phyloP scores from a whole-genome alignment of 140 eudicot species.

The Artemisia princeps region DNA sequence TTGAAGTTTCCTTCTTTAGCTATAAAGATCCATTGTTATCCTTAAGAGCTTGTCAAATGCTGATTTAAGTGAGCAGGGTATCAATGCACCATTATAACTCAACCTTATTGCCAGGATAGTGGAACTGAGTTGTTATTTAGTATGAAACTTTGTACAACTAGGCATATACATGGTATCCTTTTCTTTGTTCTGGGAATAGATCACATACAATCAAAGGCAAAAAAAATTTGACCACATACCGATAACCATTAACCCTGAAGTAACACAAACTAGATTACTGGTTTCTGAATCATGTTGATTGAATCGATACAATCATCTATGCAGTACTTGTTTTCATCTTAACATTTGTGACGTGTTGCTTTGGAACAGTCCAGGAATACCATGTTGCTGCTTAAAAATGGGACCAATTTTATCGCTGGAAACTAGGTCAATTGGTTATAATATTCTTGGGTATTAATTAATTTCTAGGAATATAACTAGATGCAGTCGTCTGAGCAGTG shows the following conservation, averaged over 20 bases:
- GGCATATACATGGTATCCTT: not conserved
- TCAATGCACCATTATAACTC: not conserved
- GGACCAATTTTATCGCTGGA: not conserved
- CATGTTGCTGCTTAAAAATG: slow-evolving; percentile 9
- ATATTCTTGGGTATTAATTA: slow-evolving; percentile 14
- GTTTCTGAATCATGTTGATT: not conserved
- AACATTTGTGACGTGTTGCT: slow-evolving; percentile 1
- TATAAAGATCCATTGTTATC: not conserved
- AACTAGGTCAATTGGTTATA: not conserved
- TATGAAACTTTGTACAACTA: not conserved
- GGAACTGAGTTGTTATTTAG: not conserved
- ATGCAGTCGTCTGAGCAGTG: slow-evolving; percentile 2
- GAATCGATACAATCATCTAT: slow-evolving; percentile 9
- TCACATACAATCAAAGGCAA: slow-evolving; percentile 9
- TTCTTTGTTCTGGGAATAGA: not conserved
- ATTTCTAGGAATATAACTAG: not conserved
- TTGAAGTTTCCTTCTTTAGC: too few species aligned
- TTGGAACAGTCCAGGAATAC: not conserved
- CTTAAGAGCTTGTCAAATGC: slow-evolving; percentile 8
- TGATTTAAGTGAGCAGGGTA: not conserved
- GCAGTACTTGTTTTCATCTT: slow-evolving; percentile 12
- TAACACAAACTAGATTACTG: not conserved
- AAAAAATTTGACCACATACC: not conserved
- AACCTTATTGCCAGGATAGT: not conserved
- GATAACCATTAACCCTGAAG: slow-evolving; percentile 1